Evolutionary conservation across 306 rosid species (phyloP).

Genomic region (Castanea crenata): DNA sequence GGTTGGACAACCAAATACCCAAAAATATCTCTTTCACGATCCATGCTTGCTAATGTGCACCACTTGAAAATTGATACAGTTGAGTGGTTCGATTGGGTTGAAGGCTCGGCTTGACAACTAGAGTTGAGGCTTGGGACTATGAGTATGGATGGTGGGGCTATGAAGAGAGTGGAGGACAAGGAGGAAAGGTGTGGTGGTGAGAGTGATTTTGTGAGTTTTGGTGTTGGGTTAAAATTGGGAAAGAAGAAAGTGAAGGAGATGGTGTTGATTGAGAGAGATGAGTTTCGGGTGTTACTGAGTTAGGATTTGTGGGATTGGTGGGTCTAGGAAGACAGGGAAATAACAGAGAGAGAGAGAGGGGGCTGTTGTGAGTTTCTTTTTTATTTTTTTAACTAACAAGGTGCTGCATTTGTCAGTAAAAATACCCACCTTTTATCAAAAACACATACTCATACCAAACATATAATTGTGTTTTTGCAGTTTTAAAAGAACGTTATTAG

Average conservation of each 20-base stretch:
- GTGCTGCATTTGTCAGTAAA: too few species aligned
- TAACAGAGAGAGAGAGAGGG: too few species aligned
- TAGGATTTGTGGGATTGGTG: slow-evolving; percentile 70
- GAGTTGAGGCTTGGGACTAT: slow-evolving; percentile 59
- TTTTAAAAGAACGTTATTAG: too few species aligned
- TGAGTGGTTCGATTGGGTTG: slow-evolving; percentile 63
- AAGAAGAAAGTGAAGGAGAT: slow-evolving; percentile 68
- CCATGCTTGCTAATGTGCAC: slow-evolving; percentile 72
- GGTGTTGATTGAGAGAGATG: slow-evolving; percentile 38
- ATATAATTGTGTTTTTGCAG: too few species aligned
- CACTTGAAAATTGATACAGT: slow-evolving; percentile 43
- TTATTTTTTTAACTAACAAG: too few species aligned
- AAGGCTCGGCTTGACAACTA: slow-evolving; percentile 27
- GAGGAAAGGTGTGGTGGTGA: slow-evolving; percentile 35
- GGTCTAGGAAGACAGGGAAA: slow-evolving; percentile 71
- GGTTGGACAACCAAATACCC: too few species aligned
- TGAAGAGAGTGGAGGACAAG: slow-evolving; percentile 46
- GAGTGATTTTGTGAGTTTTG: slow-evolving; percentile 35
- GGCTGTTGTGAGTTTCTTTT: too few species aligned
- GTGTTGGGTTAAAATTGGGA: slow-evolving; percentile 52
- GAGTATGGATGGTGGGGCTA: slow-evolving; percentile 65
- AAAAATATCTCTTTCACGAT: too few species aligned
- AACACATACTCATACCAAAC: too few species aligned
- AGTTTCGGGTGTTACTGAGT: slow-evolving; percentile 42
- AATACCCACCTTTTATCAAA: too few species aligned